Percentiles rank a stretch among this genome's conserved stretches.
Conservation (phyloP, 2,329 filamentous ascomycete genomes). For the Fusarium sp. region DNA sequence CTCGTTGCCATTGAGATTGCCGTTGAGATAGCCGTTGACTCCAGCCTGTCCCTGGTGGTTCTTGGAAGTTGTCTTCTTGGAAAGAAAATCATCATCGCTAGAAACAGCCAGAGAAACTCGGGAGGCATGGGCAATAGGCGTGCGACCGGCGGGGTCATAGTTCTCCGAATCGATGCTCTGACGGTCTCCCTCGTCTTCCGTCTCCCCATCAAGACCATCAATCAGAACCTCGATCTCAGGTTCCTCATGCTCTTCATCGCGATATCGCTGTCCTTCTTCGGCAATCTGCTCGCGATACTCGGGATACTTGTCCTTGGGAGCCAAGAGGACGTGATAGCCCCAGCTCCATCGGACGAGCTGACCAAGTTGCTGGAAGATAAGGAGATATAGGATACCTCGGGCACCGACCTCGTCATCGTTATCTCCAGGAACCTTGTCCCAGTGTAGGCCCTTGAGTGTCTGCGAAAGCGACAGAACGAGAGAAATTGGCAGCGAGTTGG, state of each 20-base stretch:
- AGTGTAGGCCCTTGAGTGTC: conserved; percentile 91
- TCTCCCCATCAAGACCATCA: conserved; percentile 50
- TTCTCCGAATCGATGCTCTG: conserved; percentile 58
- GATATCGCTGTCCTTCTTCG: conserved; percentile 71
- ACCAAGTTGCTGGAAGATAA: conserved; percentile 98
- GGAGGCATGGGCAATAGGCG: conserved; percentile 65
- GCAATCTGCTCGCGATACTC: conserved; percentile 69
- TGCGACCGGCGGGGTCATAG: conserved; percentile 68
- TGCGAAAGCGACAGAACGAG: conserved; percentile 94
- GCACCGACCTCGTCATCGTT: conserved; percentile 96
- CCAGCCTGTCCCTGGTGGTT: conserved; percentile 42
- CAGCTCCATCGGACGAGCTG: conserved; percentile 97
- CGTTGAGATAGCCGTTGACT: conserved; percentile 32
- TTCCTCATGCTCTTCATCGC: conserved; percentile 57
- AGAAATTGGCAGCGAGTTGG: conserved; percentile 96
- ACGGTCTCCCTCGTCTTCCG: conserved; percentile 54
- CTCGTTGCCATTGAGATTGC: conserved; percentile 45
- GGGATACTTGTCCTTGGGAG: conserved; percentile 80
- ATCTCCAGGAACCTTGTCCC: conserved; percentile 90
- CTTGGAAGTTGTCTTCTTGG: conserved; percentile 49
- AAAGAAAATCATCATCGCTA: conserved; percentile 57
- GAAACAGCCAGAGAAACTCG: conserved; percentile 62
- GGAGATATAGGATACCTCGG: conserved; percentile 91
- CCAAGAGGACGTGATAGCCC: conserved; percentile 96
- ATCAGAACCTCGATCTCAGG: conserved; percentile 62